Evolutionary conservation across 495 filamentous ascomycete genomes (phyloP).

Genomic region (Poronia punctata): DNA sequence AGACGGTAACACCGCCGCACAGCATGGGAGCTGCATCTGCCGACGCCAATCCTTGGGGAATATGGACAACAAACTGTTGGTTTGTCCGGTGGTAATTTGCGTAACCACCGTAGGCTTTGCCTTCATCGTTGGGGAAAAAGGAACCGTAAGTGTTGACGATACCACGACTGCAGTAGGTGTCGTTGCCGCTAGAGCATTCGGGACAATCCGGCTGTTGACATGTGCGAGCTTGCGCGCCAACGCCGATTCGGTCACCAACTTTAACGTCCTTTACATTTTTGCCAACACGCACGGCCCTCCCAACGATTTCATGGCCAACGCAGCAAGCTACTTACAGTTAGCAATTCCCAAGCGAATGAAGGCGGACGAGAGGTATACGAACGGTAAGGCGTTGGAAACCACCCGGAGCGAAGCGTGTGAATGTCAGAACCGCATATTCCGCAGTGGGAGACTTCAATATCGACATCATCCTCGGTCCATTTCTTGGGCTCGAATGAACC

Average conservation of each 20-base stretch:
- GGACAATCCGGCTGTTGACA: constrained; percentile 61
- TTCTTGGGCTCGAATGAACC: constrained; percentile 68
- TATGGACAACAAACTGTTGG: constrained; percentile 69
- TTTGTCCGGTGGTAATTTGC: constrained; percentile 65
- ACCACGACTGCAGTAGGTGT: constrained; percentile 59
- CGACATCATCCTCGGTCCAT: constrained; percentile 70
- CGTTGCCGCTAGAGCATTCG: constrained; percentile 54
- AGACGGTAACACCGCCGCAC: constrained; percentile 78
- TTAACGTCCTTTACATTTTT: constrained; percentile 56
- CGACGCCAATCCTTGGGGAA: constrained; percentile 52
- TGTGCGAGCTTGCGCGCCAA: constrained; percentile 70
- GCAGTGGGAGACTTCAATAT: constrained; percentile 73
- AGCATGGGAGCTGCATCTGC: constrained; percentile 72
- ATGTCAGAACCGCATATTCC: constrained; percentile 78
- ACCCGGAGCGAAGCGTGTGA: constrained; percentile 69
- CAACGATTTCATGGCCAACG: constrained; percentile 63
- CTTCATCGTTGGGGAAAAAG: constrained; percentile 55
- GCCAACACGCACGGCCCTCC: constrained; percentile 65
- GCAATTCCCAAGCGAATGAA: not conserved
- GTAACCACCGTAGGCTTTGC: constrained; percentile 61
- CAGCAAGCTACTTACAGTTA: constrained; percentile 19
- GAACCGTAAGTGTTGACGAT: constrained; percentile 63
- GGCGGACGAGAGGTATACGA: not conserved
- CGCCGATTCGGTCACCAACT: constrained; percentile 76
- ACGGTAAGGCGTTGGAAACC: constrained; percentile 35